Evolutionary conservation across 2,329 filamentous ascomycete genomes (phyloP).

Genomic region (Trichocomaceae sp.): DNA sequence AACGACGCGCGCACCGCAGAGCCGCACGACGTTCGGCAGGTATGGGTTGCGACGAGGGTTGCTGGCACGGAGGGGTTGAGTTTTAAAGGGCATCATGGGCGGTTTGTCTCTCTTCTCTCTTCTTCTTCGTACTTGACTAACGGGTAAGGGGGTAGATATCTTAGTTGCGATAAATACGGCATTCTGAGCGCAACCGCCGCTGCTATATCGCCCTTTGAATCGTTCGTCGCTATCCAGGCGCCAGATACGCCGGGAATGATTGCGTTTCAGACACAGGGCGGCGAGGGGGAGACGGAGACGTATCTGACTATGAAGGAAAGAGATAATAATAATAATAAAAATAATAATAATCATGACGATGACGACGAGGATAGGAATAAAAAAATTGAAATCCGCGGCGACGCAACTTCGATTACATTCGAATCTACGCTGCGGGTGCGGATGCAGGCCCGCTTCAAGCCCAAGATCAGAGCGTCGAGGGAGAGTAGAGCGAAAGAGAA

Average conservation of each 20-base stretch:
- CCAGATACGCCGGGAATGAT: constrained; percentile 64
- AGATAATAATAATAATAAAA: constrained; percentile 15
- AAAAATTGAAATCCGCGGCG: constrained; percentile 64
- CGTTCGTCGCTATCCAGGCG: constrained; percentile 60
- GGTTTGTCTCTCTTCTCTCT: constrained; percentile 40
- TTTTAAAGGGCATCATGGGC: constrained; percentile 86
- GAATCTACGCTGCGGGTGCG: constrained; percentile 70
- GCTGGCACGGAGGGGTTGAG: constrained; percentile 73
- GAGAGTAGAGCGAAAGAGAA: constrained; percentile 79
- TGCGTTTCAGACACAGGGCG: constrained; percentile 58
- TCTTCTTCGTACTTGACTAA: background rate
- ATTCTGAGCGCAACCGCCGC: constrained; percentile 68
- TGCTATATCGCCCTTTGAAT: constrained; percentile 77
- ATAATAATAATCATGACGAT: constrained; percentile 20
- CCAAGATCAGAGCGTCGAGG: constrained; percentile 67
- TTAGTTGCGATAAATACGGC: constrained; percentile 79
- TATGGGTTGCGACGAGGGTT: constrained; percentile 84
- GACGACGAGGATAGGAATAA: constrained; percentile 24
- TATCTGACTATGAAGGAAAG: constrained; percentile 59
- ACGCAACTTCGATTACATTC: constrained; percentile 61
- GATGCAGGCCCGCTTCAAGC: constrained; percentile 95
- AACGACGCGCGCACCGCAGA: constrained; percentile 76
- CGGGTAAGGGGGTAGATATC: constrained; percentile 47
- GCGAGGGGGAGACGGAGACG: constrained; percentile 51
- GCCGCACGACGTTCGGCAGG: constrained; percentile 90